phyloP scores from a whole-genome alignment of 2,329 filamentous ascomycete genomes.

The Ceratocystis diversiconidia region DNA sequence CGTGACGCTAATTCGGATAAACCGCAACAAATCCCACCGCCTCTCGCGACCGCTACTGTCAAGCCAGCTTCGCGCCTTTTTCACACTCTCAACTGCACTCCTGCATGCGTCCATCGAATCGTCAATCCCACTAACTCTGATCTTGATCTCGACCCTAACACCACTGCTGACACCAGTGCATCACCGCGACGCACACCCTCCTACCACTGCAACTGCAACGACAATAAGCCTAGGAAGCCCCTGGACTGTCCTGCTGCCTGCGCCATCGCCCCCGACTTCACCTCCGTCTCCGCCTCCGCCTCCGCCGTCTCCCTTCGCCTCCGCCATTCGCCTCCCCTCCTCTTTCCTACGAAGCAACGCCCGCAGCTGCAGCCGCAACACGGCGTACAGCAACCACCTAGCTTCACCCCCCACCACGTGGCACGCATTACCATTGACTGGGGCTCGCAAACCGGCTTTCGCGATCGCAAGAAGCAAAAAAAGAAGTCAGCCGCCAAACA shows the following conservation, averaged over 20 bases:
- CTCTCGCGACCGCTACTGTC: conserved; percentile 12
- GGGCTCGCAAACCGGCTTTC: conserved; percentile 19
- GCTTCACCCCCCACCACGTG: conserved; percentile 4
- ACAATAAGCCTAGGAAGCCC: background rate
- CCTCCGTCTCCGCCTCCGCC: conserved; percentile 20
- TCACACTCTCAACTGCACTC: conserved; percentile 2
- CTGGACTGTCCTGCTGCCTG: background rate
- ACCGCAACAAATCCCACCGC: background rate
- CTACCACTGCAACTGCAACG: background rate
- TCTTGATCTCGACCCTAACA: background rate
- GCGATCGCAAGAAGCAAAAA: conserved; percentile 21
- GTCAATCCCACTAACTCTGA: background rate
- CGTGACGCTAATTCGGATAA: background rate
- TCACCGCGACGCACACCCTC: background rate
- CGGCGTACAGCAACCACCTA: background rate
- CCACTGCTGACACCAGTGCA: background rate
- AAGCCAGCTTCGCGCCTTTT: background rate
- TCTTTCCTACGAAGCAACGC: conserved; percentile 18
- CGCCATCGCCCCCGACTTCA: conserved; percentile 19
- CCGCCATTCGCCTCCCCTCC: conserved; percentile 22
- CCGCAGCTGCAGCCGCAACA: conserved; percentile 6
- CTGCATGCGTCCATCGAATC: background rate
- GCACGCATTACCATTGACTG: conserved; percentile 22
- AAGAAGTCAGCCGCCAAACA: conserved; percentile 12
- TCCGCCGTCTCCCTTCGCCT: background rate